Conservation (phyloP, 495 filamentous ascomycete species). For the Talaromyces ruber region DNA sequence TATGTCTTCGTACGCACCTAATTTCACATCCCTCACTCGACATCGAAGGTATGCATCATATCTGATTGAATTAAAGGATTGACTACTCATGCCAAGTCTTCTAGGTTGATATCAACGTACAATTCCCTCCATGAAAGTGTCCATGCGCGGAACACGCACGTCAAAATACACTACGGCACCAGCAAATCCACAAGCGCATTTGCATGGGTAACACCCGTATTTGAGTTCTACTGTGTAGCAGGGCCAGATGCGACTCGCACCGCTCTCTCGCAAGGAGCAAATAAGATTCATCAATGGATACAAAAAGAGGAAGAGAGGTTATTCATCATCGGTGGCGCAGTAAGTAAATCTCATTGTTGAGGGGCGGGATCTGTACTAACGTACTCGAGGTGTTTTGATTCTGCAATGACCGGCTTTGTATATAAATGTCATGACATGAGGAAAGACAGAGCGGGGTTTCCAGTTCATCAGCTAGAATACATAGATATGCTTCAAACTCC, state of each 20-base stretch:
- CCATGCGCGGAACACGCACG: constrained; percentile 71
- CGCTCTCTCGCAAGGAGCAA: constrained; percentile 75
- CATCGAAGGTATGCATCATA: constrained; percentile 45
- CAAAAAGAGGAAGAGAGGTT: constrained; percentile 83
- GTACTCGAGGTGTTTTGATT: neutral
- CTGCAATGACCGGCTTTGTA: neutral
- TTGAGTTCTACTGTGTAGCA: constrained; percentile 93
- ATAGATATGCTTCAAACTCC: neutral
- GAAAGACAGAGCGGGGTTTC: neutral
- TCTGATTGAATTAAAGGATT: neutral
- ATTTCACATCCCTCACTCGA: constrained; percentile 56
- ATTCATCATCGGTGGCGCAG: constrained; percentile 91
- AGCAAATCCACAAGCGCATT: constrained; percentile 65
- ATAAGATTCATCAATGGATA: constrained; percentile 81
- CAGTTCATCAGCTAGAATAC: neutral
- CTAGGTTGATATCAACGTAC: constrained; percentile 73
- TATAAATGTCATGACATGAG: neutral
- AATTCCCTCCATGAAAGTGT: constrained; percentile 73
- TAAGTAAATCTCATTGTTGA: constrained; percentile 21
- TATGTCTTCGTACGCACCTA: constrained; percentile 74
- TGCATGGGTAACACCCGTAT: constrained; percentile 82
- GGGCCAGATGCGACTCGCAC: constrained; percentile 67
- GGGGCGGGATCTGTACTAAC: neutral
- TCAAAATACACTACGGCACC: constrained; percentile 78
- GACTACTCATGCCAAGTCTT: constrained; percentile 2